Evolutionary conservation across 2,329 filamentous ascomycete genomes (phyloP).

Genomic region (Aspergillus fructus): DNA sequence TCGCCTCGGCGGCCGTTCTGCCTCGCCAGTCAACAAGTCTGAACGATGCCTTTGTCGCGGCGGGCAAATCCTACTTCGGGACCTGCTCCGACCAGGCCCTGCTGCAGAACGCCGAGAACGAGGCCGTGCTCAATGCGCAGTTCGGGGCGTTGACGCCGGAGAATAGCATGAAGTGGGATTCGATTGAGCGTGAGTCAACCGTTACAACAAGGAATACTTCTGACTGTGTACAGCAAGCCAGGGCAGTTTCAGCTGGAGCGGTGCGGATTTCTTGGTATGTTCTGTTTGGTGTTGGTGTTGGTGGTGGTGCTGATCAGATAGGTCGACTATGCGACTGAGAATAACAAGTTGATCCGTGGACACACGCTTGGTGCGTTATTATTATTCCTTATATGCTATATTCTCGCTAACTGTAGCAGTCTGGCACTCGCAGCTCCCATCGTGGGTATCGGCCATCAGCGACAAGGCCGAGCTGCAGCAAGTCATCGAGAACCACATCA

Average conservation of each 20-base stretch:
- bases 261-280: conserved; percentile 49
- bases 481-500: conserved; percentile 51
- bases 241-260: conserved; percentile 56
- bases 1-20: conserved; percentile 3
- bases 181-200: conserved; percentile 51
- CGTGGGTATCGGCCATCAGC: conserved; percentile 50
- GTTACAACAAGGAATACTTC: too few relatives aligned
- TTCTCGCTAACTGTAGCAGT: conserved; percentile 9
- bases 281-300: conserved; percentile 23
- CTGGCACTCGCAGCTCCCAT: conserved; percentile 42
- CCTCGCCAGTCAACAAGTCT: conserved; percentile 42
- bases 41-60: conserved; percentile 55
- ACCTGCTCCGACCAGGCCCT: conserved; percentile 54
- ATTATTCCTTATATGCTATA: not conserved
- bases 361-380: conserved; percentile 52
- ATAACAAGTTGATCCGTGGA: conserved; percentile 56
- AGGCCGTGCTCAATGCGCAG: conserved; percentile 60
- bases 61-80: conserved; percentile 67
- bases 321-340: conserved; percentile 39
- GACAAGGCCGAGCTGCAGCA: conserved; percentile 50
- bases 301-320: conserved; percentile 13
- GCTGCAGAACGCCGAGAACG: conserved; percentile 60
- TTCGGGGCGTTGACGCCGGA: conserved; percentile 65
- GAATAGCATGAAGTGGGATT: conserved; percentile 66
- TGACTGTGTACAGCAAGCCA: conserved; percentile 20